Evolutionary conservation across 202 grass and related monocot species (phyloP), one percentile per base, ranked within the genome.

Genomic region (Miscanthus sacchariflorus): DNA sequence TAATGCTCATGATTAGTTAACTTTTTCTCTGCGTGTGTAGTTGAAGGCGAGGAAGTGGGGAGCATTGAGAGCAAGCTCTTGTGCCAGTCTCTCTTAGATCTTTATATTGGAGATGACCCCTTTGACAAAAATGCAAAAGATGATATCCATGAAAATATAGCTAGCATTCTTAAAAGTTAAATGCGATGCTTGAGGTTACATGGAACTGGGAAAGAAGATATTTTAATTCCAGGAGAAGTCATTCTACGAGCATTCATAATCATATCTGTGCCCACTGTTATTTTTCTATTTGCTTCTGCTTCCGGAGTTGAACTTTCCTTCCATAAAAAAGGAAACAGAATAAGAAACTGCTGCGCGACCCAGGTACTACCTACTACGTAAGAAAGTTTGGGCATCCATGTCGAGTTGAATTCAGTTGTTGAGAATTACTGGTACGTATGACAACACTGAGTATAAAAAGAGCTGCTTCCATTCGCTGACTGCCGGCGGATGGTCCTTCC

Each of bases 31-130:
- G 1, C 50, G 18, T 46, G n/a, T 86, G 18, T 67, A 98, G 96
- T 98, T 85, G 81, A 83, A 84, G 92, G 92, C 36, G 74, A 93
- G 42, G 89, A 96, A 70, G 52, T 96, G 68, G 94, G 92, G 35
- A 71, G 87, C 80, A 93, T 98, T 81, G 89, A 96, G 77, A 98
- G 89, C 89, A 94, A 93, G 77, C 93, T 96, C 68, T 78, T 96
- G 74, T 98, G 96, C 76, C 69, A 81, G 71, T 96, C 96, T 18
- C 87, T 96, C 63, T 91, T 98, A 58, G 96, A 98, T 93, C 96
- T 98, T 68, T 96, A 98, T 83, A 85, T 96, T 4, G 96, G 96
- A 15, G 94, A 98, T 1, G 92, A 98, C 50, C 92, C 96, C 67
- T 95, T 98, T 7, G 96, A 98, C 79, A 90, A 81, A 64, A 85